Evolutionary conservation across 495 filamentous ascomycete genomes (phyloP).

Genomic region (Zalerion maritima): DNA sequence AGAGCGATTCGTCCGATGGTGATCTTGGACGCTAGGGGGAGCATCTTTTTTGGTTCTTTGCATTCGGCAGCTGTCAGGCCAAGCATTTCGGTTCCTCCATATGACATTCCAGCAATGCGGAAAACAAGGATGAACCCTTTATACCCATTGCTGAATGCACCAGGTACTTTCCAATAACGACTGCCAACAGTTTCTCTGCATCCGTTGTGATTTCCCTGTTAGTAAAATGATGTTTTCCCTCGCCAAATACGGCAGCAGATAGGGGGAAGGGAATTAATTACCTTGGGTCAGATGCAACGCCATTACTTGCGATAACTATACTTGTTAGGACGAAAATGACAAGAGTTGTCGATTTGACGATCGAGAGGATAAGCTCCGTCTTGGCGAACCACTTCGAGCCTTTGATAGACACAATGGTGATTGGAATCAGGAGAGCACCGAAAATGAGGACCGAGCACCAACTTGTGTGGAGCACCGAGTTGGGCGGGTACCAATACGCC

Average conservation of each 20-base stretch:
- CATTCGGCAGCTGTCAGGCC: constrained; percentile 70
- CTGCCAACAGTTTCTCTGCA: constrained; percentile 19
- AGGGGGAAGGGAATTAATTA: too few species aligned
- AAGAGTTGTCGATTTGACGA: constrained; percentile 30
- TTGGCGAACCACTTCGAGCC: constrained; percentile 43
- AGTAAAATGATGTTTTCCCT: too few species aligned
- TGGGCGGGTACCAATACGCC: constrained; percentile 35
- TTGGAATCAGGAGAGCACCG: too few species aligned
- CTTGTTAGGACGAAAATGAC: constrained; percentile 26
- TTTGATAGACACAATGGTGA: constrained; percentile 29
- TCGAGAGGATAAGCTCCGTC: constrained; percentile 34
- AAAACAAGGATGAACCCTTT: constrained; percentile 53
- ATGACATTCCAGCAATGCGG: constrained; percentile 52
- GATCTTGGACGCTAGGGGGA: constrained; percentile 63
- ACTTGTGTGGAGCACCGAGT: constrained; percentile 18
- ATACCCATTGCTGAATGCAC: constrained; percentile 54
- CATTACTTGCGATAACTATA: constrained; percentile 23
- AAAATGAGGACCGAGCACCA: too few species aligned
- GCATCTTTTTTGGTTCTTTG: constrained; percentile 57
- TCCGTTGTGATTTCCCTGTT: too few species aligned
- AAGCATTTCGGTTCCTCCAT: constrained; percentile 57
- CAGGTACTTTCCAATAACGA: constrained; percentile 37
- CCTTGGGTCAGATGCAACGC: constrained; percentile 26
- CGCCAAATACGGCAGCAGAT: too few species aligned
- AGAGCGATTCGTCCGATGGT: constrained; percentile 78